A percentile compares a stretch with the other conserved stretches of the same genome.
These are phyloP conservation scores for Monosporascus sp. DNA, from an alignment of 2,329 filamentous ascomycete genomes.

Conservation along the genomic window DNA sequence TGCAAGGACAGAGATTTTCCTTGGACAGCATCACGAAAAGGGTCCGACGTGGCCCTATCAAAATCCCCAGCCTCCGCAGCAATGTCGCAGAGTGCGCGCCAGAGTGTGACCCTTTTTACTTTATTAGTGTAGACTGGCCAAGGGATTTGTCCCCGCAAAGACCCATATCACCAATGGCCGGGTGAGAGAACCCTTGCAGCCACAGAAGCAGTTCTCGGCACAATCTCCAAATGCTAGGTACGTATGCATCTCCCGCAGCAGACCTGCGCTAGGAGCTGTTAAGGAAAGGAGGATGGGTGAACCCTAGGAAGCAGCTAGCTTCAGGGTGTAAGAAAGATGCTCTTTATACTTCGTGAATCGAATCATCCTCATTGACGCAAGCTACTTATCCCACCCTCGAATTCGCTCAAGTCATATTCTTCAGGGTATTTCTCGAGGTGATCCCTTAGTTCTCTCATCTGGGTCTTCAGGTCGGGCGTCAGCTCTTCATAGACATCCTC, in stretches of 20 bases:
- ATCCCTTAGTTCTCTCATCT: conserved; percentile 71
- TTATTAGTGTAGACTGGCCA: neutral
- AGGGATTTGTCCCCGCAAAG: too few species aligned
- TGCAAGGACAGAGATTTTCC: neutral
- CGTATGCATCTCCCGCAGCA: too few species aligned
- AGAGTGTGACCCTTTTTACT: neutral
- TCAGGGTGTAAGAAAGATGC: neutral
- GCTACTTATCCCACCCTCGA: conserved; percentile 67
- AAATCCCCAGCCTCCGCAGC: neutral
- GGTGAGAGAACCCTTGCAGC: too few species aligned
- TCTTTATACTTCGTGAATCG: neutral
- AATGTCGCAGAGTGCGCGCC: neutral
- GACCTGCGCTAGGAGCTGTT: too few species aligned
- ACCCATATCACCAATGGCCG: too few species aligned
- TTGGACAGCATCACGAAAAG: neutral
- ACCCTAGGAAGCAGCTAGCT: too few species aligned
- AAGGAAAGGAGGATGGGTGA: too few species aligned
- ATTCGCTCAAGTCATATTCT: conserved; percentile 80
- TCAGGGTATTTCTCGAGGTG: conserved; percentile 81
- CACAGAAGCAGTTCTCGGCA: too few species aligned
- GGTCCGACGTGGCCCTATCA: neutral
- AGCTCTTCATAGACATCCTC: conserved; percentile 85
- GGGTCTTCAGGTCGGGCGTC: conserved; percentile 70
- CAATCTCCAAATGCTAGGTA: too few species aligned
- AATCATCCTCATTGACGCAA: conserved; percentile 36